These are phyloP conservation scores for Fusarium chlamydosporum DNA, from an alignment of 2,329 filamentous ascomycete genomes.

Conservation along the genomic window DNA sequence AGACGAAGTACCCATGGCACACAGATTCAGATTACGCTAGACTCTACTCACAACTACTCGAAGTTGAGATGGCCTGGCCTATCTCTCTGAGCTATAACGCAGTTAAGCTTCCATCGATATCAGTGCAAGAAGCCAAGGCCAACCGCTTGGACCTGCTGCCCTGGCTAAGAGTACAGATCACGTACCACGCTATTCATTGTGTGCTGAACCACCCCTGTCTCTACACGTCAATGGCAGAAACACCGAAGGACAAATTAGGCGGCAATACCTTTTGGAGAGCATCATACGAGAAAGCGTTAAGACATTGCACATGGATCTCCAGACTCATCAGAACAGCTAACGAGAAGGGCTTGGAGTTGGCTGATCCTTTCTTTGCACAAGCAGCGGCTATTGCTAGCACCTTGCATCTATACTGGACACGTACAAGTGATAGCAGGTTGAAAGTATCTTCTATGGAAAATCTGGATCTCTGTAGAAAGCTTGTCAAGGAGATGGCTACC, in stretches of 20 bases:
- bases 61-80: conserved; percentile 6
- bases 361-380: conserved; percentile 36
- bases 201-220: conserved; percentile 36
- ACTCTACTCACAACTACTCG: conserved; percentile 7
- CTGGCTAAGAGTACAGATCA: conserved; percentile 28
- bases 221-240: conserved; percentile 20
- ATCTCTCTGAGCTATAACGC: conserved; percentile 23
- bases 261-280: conserved; percentile 31
- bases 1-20: conserved; percentile 15
- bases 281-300: conserved; percentile 25
- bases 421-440: conserved; percentile 2
- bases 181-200: conserved; percentile 31
- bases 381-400: conserved; percentile 36
- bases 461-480: conserved; percentile 21
- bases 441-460: conserved; percentile 10
- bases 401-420: conserved; percentile 23
- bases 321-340: conserved; percentile 21
- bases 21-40: conserved; percentile 31
- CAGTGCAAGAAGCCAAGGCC: not conserved
- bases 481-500: conserved; percentile 28
- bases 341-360: conserved; percentile 21
- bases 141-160: conserved; percentile 22
- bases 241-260: conserved; percentile 14
- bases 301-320: conserved; percentile 38
- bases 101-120: not conserved